phyloP scores from a whole-genome alignment of 345 rosid species.

The Syzygium aromaticum region DNA sequence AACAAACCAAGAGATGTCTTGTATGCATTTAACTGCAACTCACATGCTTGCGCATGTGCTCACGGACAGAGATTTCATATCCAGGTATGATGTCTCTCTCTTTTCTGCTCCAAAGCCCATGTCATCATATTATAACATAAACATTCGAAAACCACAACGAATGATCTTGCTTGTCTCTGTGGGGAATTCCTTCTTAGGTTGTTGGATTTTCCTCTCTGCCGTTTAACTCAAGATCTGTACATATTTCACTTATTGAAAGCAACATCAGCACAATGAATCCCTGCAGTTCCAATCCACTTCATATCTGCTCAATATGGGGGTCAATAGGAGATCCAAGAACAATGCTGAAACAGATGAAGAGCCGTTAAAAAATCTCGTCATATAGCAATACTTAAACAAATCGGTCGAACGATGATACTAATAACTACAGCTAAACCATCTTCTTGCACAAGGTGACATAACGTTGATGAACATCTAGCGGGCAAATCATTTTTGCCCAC shows the following conservation, averaged over 20 bases:
- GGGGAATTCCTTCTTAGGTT: neutral
- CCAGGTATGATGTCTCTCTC: neutral
- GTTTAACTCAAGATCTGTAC: neutral
- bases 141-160: neutral
- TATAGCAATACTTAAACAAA: neutral
- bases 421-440: neutral
- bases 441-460: neutral
- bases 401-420: neutral
- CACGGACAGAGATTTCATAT: neutral
- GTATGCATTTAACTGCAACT: neutral
- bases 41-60: neutral
- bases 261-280: neutral
- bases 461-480: fast-evolving
- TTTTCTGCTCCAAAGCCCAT: neutral
- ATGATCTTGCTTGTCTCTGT: neutral
- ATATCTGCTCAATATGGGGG: neutral
- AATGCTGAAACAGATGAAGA: neutral
- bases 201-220: neutral
- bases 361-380: neutral
- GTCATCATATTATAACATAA: neutral
- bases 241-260: neutral
- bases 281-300: neutral
- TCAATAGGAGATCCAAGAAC: neutral
- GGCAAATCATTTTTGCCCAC: neutral
- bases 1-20: neutral